A percentile compares a stretch with the other conserved stretches of the same genome.
These are phyloP conservation scores for Penicillium janthinellum DNA, from an alignment of 2,329 filamentous ascomycete genomes.

Conservation along the genomic window DNA sequence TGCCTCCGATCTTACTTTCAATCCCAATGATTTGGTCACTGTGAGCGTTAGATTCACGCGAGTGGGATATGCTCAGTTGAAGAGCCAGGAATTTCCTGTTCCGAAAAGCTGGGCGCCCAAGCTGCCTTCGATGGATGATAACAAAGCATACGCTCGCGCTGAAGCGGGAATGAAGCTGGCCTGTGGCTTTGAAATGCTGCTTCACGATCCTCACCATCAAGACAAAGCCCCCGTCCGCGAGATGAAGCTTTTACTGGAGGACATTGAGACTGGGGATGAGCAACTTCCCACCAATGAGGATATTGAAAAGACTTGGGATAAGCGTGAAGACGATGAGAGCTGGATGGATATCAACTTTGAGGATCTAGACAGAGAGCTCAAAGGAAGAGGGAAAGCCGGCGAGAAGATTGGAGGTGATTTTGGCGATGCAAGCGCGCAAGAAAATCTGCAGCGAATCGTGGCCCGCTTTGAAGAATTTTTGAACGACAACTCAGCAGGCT, in stretches of 20 bases:
- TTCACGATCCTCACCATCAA: constrained; percentile 66
- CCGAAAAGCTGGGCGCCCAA: constrained; percentile 59
- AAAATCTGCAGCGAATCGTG: constrained; percentile 83
- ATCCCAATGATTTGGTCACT: constrained; percentile 76
- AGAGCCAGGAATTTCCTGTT: constrained; percentile 75
- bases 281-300: constrained; percentile 70
- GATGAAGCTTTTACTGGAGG: constrained; percentile 73
- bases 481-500: constrained; percentile 78
- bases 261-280: constrained; percentile 72
- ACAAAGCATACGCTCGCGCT: constrained; percentile 52
- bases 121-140: constrained; percentile 40
- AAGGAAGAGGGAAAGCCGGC: constrained; percentile 53
- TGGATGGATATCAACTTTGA: constrained; percentile 93
- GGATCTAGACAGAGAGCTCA: constrained; percentile 82
- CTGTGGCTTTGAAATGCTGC: constrained; percentile 87
- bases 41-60: constrained; percentile 81
- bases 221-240: constrained; percentile 72
- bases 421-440: constrained; percentile 48
- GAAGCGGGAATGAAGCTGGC: constrained; percentile 87
- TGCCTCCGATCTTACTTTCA: constrained; percentile 62
- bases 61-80: constrained; percentile 86
- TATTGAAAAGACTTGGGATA: constrained; percentile 67
- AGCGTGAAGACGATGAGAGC: constrained; percentile 76
- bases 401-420: constrained; percentile 38
- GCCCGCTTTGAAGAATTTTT: constrained; percentile 90